These are phyloP conservation scores for Neonectria neomacrospora DNA, from an alignment of 2,329 filamentous ascomycete species.

Conservation along the genomic window DNA sequence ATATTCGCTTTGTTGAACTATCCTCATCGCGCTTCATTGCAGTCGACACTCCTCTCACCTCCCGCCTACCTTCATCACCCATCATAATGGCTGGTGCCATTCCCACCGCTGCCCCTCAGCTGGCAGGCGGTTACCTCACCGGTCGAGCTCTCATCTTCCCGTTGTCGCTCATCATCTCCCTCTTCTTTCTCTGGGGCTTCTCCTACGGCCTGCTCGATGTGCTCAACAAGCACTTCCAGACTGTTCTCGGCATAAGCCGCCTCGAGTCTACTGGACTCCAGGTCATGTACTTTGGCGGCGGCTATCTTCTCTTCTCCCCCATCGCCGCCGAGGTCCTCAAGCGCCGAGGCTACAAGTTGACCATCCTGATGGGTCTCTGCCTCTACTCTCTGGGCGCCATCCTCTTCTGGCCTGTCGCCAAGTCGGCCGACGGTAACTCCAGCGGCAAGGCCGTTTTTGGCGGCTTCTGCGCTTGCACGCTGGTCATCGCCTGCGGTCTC, in stretches of 20 bases:
- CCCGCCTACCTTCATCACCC: neutral
- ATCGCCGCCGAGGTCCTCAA: conserved; percentile 71
- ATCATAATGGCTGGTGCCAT: conserved; percentile 40
- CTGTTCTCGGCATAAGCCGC: conserved; percentile 55
- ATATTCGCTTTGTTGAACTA: neutral
- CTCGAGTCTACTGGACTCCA: conserved; percentile 60
- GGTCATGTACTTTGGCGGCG: conserved; percentile 66
- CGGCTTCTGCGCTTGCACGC: conserved; percentile 79
- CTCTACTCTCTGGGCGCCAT: conserved; percentile 72
- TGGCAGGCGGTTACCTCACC: conserved; percentile 40
- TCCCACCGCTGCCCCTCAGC: conserved; percentile 35
- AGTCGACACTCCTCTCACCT: conserved; percentile 3
- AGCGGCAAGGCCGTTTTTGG: conserved; percentile 61
- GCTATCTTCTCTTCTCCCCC: conserved; percentile 53
- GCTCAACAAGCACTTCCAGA: conserved; percentile 62
- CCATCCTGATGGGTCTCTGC: conserved; percentile 73
- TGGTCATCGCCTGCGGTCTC: conserved; percentile 78
- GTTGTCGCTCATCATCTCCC: conserved; percentile 65
- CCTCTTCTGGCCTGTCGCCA: conserved; percentile 65
- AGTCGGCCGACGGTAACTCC: conserved; percentile 53
- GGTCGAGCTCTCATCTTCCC: conserved; percentile 62
- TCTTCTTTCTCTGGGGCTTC: conserved; percentile 61
- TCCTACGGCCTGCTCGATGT: conserved; percentile 59
- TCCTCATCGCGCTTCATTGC: conserved; percentile 3
- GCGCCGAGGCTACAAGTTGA: conserved; percentile 71